Percentiles rank a stretch among this genome's conserved stretches.
Evolutionary conservation across 2,329 filamentous ascomycete genomes (phyloP).

Genomic region (Torrubiellomyces zombiae): DNA sequence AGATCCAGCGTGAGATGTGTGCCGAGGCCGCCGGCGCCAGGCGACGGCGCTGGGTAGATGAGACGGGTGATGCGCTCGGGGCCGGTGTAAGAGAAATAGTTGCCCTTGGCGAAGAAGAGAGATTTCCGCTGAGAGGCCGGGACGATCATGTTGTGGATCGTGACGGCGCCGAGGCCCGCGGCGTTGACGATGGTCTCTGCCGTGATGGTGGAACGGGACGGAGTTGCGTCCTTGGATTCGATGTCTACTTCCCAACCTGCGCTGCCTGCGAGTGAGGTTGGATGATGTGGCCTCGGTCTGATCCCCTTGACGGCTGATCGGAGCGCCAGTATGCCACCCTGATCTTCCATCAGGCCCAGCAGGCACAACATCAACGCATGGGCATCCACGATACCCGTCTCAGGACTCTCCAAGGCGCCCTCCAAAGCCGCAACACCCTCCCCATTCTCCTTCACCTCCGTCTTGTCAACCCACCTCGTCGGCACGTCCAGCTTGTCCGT

Average conservation of each 20-base stretch:
- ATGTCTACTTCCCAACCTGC: constrained; percentile 55
- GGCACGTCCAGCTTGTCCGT: constrained; percentile 36
- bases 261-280: constrained; percentile 25
- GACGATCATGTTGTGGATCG: constrained; percentile 68
- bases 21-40: constrained; percentile 69
- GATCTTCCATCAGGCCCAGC: constrained; percentile 58
- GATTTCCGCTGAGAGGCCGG: constrained; percentile 35
- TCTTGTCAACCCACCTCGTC: constrained; percentile 47
- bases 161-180: constrained; percentile 63
- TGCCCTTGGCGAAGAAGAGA: constrained; percentile 81
- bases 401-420: constrained; percentile 67
- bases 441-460: constrained; percentile 49
- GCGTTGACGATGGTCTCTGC: constrained; percentile 68
- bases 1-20: constrained; percentile 91
- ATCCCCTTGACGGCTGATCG: constrained; percentile 48
- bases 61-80: constrained; percentile 54
- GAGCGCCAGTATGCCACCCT: constrained; percentile 58
- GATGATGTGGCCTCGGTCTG: too few relatives aligned
- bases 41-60: constrained; percentile 73
- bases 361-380: constrained; percentile 74
- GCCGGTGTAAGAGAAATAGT: constrained; percentile 73
- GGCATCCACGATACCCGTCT: constrained; percentile 80
- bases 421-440: constrained; percentile 56
- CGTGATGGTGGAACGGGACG: constrained; percentile 51
- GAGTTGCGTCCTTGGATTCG: too few relatives aligned